Evolutionary conservation across 2,329 filamentous ascomycete genomes (phyloP), one percentile per base, ranked within the genome.

Genomic region (Colletotrichum falcatum): DNA sequence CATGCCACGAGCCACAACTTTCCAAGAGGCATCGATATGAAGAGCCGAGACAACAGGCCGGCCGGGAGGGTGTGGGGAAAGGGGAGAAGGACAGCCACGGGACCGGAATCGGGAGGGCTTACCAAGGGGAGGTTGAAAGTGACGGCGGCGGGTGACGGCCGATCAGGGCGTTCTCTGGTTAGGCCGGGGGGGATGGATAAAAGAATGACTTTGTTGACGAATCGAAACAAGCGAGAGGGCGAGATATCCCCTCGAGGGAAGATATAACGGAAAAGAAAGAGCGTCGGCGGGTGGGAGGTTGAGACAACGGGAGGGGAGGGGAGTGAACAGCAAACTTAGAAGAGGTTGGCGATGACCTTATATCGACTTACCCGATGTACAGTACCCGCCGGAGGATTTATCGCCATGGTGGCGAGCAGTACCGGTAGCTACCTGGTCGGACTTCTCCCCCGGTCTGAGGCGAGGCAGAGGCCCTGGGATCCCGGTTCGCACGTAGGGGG

Each of bases 31-130:
- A n/a, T 28, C 35, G 42, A 70, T 48, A 71, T 48, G 37, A 68
- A 71, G 68, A 71, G 68, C 68, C 64, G 68, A 71, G 68, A 71
- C 68, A 71, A 68, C 59, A 59, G 59, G 53, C 68, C 68, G 68
- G 37, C 26, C 42, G 23, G 48, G 46, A 68, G 64, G 66, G 65
- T 66, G 66, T 59, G 64, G 46, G 58, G 28, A 42, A 53, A 53
- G 23, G 44, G 54, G 26, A 18, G 23, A 3, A 39, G 23, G 18
- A 18, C 33, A 64, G 58, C 53, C 72, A 72, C 70, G 70, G 42
- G 72, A 65, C 63, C 62, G 49, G 58, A 28, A 30, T 30, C 59
- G 53, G 51, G 49, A 12, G 30, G 44, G 65, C 69, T 69, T 44
- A 71, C 69, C 60, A 65, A 42, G 58, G 12, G 20, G 26, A 16